Percentiles rank a stretch among this genome's conserved stretches.
phyloP scores from a whole-genome alignment of 768 basidiomycete species.

The Phaeolepiota aurea region DNA sequence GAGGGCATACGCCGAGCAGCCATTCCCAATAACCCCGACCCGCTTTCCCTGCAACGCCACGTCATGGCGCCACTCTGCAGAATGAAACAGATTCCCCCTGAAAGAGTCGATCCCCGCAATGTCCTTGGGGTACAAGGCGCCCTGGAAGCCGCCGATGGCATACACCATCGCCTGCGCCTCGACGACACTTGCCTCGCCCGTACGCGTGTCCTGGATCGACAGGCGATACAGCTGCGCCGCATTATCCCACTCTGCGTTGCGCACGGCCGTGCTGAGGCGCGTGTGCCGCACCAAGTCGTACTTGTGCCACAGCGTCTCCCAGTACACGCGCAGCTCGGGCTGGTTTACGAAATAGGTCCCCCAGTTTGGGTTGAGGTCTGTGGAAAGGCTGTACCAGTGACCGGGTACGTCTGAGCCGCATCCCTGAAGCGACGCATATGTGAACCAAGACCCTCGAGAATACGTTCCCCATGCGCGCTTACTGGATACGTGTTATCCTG shows the following conservation, averaged over 20 bases:
- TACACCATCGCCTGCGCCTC: slow-evolving; percentile 39
- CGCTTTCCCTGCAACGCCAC: slow-evolving; percentile 41
- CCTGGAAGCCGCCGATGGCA: slow-evolving; percentile 43
- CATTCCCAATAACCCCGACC: slow-evolving; percentile 58
- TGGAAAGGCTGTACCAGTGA: slow-evolving; percentile 49
- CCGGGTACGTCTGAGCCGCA: slow-evolving; percentile 49
- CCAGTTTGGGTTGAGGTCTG: slow-evolving; percentile 48
- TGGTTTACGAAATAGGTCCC: slow-evolving; percentile 34
- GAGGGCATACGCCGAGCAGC: slow-evolving; percentile 43
- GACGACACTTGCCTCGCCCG: slow-evolving; percentile 22
- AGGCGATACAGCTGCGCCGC: slow-evolving; percentile 32
- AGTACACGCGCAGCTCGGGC: slow-evolving; percentile 43
- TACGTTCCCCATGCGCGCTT: neutral
- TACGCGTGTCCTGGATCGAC: slow-evolving; percentile 24
- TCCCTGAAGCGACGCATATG: slow-evolving; percentile 21
- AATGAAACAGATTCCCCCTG: slow-evolving; percentile 44
- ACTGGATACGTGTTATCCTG: slow-evolving; percentile 53
- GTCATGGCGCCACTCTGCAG: slow-evolving; percentile 46
- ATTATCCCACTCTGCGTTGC: slow-evolving; percentile 36
- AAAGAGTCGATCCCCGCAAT: slow-evolving; percentile 36
- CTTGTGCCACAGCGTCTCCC: slow-evolving; percentile 37
- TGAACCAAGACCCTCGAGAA: too few relatives aligned
- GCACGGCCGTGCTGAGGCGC: slow-evolving; percentile 30
- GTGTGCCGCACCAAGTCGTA: slow-evolving; percentile 33
- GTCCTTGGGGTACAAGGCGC: slow-evolving; percentile 34